Evolutionary conservation across 768 basidiomycete genomes (phyloP).

Genomic region (Serendipita sp.): DNA sequence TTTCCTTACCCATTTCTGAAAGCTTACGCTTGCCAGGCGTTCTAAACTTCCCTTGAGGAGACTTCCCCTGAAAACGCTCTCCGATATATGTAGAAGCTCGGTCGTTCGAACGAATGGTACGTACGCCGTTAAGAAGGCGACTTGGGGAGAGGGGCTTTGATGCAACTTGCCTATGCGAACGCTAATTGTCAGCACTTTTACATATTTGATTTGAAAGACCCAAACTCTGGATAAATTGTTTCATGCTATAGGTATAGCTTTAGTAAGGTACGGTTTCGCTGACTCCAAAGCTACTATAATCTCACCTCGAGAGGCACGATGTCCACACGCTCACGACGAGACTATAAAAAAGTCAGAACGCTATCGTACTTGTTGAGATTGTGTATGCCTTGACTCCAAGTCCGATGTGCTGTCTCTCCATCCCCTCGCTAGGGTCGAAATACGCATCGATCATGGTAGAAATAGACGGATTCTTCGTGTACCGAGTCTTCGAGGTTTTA

Average conservation of each 20-base stretch:
- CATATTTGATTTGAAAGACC: background rate
- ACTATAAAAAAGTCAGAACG: background rate
- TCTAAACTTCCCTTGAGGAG: no score
- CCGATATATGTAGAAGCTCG: background rate
- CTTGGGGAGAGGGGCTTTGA: background rate
- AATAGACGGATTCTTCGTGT: conserved; percentile 41
- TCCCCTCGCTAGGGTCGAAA: conserved; percentile 43
- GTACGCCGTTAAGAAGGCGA: background rate
- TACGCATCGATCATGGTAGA: conserved; percentile 21
- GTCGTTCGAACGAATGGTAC: background rate
- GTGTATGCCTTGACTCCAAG: conserved; percentile 37
- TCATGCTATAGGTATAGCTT: background rate
- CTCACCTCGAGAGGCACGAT: no score
- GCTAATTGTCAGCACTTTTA: background rate
- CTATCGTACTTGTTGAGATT: background rate
- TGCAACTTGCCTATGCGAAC: no score
- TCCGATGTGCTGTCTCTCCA: conserved; percentile 48
- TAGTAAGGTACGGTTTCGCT: no score
- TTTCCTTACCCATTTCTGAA: background rate
- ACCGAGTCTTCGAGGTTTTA: conserved; percentile 17
- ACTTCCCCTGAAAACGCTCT: no score
- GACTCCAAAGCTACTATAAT: no score
- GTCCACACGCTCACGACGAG: background rate
- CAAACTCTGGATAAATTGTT: background rate
- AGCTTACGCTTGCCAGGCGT: background rate